Evolutionary conservation across 2,329 filamentous ascomycete genomes (phyloP), one percentile per base, ranked within the genome.

Genomic region (Xylariaceae sp.): DNA sequence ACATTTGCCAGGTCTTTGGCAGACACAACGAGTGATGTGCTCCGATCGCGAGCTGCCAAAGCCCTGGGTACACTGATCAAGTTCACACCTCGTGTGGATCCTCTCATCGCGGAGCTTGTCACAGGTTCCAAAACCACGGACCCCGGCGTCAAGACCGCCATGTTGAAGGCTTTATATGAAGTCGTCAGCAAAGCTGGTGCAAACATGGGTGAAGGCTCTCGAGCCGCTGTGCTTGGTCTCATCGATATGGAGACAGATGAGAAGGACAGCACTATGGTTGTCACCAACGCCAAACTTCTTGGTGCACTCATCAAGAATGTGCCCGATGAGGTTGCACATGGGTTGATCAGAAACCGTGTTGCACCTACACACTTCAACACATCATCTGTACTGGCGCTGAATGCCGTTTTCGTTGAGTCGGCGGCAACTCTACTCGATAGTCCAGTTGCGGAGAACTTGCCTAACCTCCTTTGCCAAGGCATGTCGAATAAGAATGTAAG

Each of bases 1-100:
- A 99, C 94, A 0, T 99, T 99, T 74, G 93, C 94, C 52, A 95
- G 97, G 73, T 93, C 92, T 40, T 80, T 99, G 45, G 94, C 94
- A 3, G 95, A 99, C 71, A 86, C 91, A 0, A 89, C 91, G 0
- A 97, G 93, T 69, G 93, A 97, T 61, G 77, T 92, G 17, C 75
- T 99, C 53, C 85, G 95, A 59, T 87, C 86, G 53, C 84, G 95
- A 60, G 94, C 95, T 47, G 94, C 94, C 36, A 96, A 94, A 74
- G 94, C 94, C 44, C 75, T 99, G 45, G 94, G 95, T 53, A 97
- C 93, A 10, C 74, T 99, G 55, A 99, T 99, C 74, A 96, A 92
- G 55, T 84, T 97, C 66, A 97, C 93, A 1, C 93, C 94, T 22
- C 86, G 95, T 66, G 90, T 99, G 19, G 95, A 99, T 71, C 94